Base-by-base conservation (phyloP, 139 green algal species). In the Micractinium conductrix region DNA sequence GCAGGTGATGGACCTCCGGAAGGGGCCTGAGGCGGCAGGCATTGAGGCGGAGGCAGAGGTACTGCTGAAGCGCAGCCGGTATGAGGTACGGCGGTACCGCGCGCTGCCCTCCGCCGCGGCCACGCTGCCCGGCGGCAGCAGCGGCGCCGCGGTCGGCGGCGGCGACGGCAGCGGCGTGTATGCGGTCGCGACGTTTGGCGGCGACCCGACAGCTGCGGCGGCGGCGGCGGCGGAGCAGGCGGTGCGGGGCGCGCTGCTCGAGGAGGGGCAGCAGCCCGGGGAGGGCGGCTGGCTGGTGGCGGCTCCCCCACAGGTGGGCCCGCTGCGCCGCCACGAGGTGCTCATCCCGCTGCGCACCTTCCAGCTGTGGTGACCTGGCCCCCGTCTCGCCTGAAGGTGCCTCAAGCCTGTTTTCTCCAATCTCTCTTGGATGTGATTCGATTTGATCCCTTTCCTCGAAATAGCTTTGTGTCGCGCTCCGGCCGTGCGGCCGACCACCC, bases 311-410 rank as follows among this genome's bases (percentile, higher is more conserved):
- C 14, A 7, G 7, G 45, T 86, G 21, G 90, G 91, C 24, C 55
- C 82, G 9, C 73, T 95, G 40, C 86, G 94, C 28, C 87, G 90
- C 33, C 97, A 98, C 70, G 95, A 98, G 87, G 90, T 98, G 58
- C 78, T 97, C 35, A 90, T 98, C 0, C 78, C 89, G 28, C 80
- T 97, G 40, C 55, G 89, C 42, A 79, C 70, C 19, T 89, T 94
- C 76, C 33, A 87, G 38, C 67, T 93, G 38, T 92, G 89, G 89
- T 80, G 58, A 68, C n/a, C n/a, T n/a, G n/a, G n/a, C n/a, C n/a
- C n/a, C n/a, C n/a, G n/a, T n/a, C n/a, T n/a, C n/a, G n/a, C n/a
- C n/a, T n/a, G n/a, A n/a, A n/a, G n/a, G n/a, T n/a, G n/a, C n/a
- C n/a, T n/a, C n/a, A n/a, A n/a, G n/a, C n/a, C n/a, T n/a, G n/a